These are phyloP conservation scores for Stephania yunnanensis DNA, from an alignment of 164 flowering plant genomes.

Conservation along the genomic window DNA sequence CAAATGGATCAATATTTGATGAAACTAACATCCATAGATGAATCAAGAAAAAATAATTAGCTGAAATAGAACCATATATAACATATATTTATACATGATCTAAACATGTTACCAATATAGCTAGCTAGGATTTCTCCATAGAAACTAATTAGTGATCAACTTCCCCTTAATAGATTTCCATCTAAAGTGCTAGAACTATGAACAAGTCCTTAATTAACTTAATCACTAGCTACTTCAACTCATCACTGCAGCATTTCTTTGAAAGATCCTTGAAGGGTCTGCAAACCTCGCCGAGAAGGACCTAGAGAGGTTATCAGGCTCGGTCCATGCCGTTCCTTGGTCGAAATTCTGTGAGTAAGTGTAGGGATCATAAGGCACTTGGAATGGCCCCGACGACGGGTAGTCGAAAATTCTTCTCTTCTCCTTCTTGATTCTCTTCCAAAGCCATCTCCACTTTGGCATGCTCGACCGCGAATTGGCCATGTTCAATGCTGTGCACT, in stretches of 20 bases:
- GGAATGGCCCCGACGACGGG: conserved; percentile 10
- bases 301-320: conserved; percentile 48
- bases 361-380: conserved; percentile 41
- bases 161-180: neutral
- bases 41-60: neutral
- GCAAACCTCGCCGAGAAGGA: conserved; percentile 69
- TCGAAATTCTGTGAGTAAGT: conserved; percentile 65
- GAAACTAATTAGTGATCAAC: neutral
- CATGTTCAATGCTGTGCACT: neutral
- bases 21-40: neutral
- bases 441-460: conserved; percentile 38
- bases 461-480: neutral
- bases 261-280: conserved; percentile 34
- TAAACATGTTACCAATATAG: no score
- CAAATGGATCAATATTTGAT: neutral
- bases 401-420: conserved; percentile 30
- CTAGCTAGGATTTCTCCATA: neutral
- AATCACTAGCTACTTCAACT: neutral
- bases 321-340: conserved; percentile 45
- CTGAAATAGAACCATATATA: neutral
- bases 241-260: conserved; percentile 13
- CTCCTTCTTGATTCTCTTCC: conserved; percentile 41
- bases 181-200: neutral
- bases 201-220: neutral
- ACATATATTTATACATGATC: no score